These are phyloP conservation scores for Dichomitus squalens DNA, from an alignment of 1,284 basidiomycete genomes.

Conservation along the genomic window DNA sequence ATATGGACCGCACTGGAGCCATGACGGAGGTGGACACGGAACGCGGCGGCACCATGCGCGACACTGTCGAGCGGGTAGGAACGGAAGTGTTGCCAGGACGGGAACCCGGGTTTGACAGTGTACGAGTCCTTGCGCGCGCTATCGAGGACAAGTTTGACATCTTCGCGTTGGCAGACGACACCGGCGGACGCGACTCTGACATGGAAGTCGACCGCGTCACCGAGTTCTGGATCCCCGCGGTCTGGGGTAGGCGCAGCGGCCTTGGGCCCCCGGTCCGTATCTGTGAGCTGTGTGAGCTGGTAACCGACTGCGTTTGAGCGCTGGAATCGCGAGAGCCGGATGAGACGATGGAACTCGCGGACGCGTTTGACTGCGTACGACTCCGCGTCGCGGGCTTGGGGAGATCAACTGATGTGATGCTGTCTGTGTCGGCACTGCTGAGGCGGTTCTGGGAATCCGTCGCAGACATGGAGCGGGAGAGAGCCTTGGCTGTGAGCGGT, in stretches of 20 bases:
- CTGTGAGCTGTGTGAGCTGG: conserved; percentile 17
- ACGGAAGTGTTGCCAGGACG: conserved; percentile 2
- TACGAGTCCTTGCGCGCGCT: conserved; percentile 15
- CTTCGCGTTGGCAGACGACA: conserved; percentile 1
- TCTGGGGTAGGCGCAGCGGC: conserved; percentile 26
- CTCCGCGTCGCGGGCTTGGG: conserved; percentile 3
- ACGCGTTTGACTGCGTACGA: conserved; percentile 24
- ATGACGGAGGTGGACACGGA: conserved; percentile 18
- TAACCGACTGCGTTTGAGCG: conserved; percentile 16
- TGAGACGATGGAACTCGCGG: conserved; percentile 22
- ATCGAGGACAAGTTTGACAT: conserved; percentile 1
- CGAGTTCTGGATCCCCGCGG: conserved; percentile 11
- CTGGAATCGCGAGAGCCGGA: conserved; percentile 24
- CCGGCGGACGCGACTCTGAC: background rate
- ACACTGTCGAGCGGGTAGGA: conserved; percentile 4
- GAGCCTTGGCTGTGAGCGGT: conserved; percentile 4
- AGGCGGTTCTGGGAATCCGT: conserved; percentile 15
- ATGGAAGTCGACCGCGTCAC: conserved; percentile 3
- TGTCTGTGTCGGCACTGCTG: conserved; percentile 14
- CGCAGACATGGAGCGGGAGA: conserved; percentile 21
- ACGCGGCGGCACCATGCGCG: conserved; percentile 13
- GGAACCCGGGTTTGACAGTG: conserved; percentile 22
- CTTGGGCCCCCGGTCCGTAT: conserved; percentile 13
- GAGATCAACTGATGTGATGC: conserved; percentile 12
- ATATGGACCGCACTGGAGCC: conserved; percentile 19